Base-by-base conservation (phyloP, 345 rosid genomes). In the Stellera chamaejasme region DNA sequence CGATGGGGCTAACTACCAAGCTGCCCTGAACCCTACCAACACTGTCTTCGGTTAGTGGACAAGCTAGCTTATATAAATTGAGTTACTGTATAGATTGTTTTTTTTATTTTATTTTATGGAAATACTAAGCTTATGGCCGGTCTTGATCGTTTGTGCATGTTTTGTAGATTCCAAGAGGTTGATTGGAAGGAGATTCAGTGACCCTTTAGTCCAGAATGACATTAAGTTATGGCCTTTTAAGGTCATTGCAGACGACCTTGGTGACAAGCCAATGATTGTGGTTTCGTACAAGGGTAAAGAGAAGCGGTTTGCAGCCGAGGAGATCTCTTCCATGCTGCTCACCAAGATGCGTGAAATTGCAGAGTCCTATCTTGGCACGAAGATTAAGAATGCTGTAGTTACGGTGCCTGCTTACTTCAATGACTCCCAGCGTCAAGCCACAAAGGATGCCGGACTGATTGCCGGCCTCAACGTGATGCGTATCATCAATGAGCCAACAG, bases 171-270 rank as follows among this genome's bases (percentile, higher is more conserved):
- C 89, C 0, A 84, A 85, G 77, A 56, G 88, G 66, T 78, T 85
- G 79, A 85, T 85, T 59, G 93, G 93, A 10, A 78, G 93, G 52
- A 70, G 93, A 57, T 80, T 70, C 52, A 76, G 60, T 10, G 93
- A 85, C 50, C 45, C 82, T 10, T 65, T 88, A 5, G 93, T 85
- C 5, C 89, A 85, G 64, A 61, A 81, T 11, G 92, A 85, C 62
- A 71, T 76, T 4, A 76, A 79, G 69, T 71, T 77, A 10, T 82
- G 85, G 88, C 88, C 93, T 0, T 85, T 82, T 54, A 85, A 82
- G 82, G 70, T 82, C 10, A 76, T 74, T 11, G 6, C 86, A 0
- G 90, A 86, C 2, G 69, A 82, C 0, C 83, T 19, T 23, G 60
- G 53, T 3, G 73, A 69, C 50, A 65, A 62, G 61, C 74, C 67